Base-by-base conservation (phyloP, 768 basidiomycete species). In the Lactifluus subvellereus region DNA sequence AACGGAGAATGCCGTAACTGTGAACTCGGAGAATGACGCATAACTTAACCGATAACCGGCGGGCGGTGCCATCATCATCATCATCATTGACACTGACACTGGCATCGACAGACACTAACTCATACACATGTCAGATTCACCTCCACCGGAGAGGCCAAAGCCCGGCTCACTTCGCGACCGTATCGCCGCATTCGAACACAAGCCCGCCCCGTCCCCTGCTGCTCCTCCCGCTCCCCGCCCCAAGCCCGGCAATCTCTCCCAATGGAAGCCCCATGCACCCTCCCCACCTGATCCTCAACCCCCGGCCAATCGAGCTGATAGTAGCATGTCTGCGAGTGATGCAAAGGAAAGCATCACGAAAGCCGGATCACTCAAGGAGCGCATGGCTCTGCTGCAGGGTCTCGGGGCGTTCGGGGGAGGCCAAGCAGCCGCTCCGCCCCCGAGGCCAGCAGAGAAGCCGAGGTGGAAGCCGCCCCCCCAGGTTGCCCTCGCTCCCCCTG, bases 341-440 rank as follows among this genome's bases (percentile, higher is more conserved):
- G 94, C 94, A 22, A 86, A 89, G 73, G 89, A 87, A 69, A 89
- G 88, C 69, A 95, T 96, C 74, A 82, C 82, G 6, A 84, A 84
- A 60, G 88, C 83, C 3, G 88, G 84, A 5, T 91, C 90, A 60
- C 75, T 98, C 67, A 94, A 87, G 76, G 96, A 97, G 62, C 84
- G 96, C 42, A 97, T 98, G 94, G 94, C 94, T 35, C 93, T 94
- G 3, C 76, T 98, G 42, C 90, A 94, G 72, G 91, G 89, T 8
- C 85, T 81, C 50, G 89, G 90, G 16, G 92, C 79, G 10, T 92
- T 96, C 70, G 90, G 90, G 16, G 80, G 77, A 1, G 71, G 71
- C 1, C 71, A 73, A 6, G 65, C 73, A n/a, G 71, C 79, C 16
- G 80, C 86, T 1, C 80, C 84, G 8, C 82, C 88, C 1, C 82